Evolutionary conservation across 495 filamentous ascomycete genomes (phyloP), one percentile per base, ranked within the genome.

Genomic region (Extremus antarcticus): DNA sequence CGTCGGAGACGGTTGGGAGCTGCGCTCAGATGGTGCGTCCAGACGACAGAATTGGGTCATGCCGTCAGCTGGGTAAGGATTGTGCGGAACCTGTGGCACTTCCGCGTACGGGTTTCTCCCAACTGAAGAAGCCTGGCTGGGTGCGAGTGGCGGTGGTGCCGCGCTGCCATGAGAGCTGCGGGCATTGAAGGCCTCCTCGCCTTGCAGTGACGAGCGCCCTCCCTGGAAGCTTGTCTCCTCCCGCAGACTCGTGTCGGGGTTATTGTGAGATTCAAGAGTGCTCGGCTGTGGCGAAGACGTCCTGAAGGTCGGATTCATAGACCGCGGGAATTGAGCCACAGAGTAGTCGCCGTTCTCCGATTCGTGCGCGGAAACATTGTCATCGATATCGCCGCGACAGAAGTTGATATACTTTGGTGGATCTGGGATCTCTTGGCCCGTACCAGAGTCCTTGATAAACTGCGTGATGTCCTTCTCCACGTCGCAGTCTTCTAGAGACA

Each of bases 351-450:
- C 89, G 45, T 86, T 82, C 19, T 95, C 90, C 0, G 87, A 90
- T 13, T 35, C 55, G 16, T 78, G 74, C 51, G 94, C 89, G 0
- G 90, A 95, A 62, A 78, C 79, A 23, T 78, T 78, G 57, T 96
- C 92, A 41, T 86, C 81, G 32, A 85, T 67, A 64, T 97, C 92
- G 3, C 94, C 92, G 19, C 92, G 86, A 67, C 87, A 90, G 71
- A 95, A 99, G 74, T 99, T 94, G 77, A 99, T 95, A 68, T 94
- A 99, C 70, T 88, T 95, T 38, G 94, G 94, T 23, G 94, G 81
- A 67, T 95, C 94, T 17, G 94, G 94, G 46, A 99, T 99, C 63
- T 97, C 92, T 67, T 96, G 87, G 25, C 92, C 92, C 3, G 94
- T 99, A 25, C 90, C 90, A 60, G 70, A 76, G 43, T 95, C 90